Percentiles rank a stretch among this genome's conserved stretches.
phyloP scores from a whole-genome alignment of 164 flowering plant species.

The Macadamia tetraphylla region DNA sequence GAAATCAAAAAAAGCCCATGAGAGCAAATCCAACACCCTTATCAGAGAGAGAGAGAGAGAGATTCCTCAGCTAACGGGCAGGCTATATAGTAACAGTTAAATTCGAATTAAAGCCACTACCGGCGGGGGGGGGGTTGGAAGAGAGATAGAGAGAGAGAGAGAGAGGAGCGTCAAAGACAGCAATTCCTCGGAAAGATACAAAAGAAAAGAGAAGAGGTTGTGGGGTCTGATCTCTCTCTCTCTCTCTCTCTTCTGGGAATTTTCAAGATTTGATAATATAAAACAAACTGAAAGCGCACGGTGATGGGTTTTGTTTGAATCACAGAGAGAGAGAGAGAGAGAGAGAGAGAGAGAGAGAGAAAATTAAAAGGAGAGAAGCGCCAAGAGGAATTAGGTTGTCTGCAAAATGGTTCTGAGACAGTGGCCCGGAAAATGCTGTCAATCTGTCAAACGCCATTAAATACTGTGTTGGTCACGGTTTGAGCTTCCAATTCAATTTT shows the following conservation, averaged over 20 bases:
- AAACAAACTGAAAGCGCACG: background rate
- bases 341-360: background rate
- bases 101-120: conserved; percentile 42
- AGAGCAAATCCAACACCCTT: background rate
- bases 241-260: background rate
- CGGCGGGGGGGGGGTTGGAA: too few relatives aligned
- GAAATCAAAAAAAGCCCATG: background rate
- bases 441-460: background rate
- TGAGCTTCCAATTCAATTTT: background rate
- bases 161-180: conserved; percentile 14
- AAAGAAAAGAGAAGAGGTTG: conserved; percentile 10
- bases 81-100: background rate
- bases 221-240: background rate
- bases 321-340: background rate
- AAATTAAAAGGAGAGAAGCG: background rate
- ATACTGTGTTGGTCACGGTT: background rate
- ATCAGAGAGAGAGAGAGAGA: background rate
- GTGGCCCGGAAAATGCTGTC: background rate
- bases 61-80: background rate
- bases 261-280: background rate
- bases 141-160: background rate
- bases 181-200: background rate
- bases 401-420: too few relatives aligned
- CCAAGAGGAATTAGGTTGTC: background rate
- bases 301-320: background rate